Base-by-base conservation (phyloP, 805 yeast genomes). In the Torulaspora franciscae region DNA sequence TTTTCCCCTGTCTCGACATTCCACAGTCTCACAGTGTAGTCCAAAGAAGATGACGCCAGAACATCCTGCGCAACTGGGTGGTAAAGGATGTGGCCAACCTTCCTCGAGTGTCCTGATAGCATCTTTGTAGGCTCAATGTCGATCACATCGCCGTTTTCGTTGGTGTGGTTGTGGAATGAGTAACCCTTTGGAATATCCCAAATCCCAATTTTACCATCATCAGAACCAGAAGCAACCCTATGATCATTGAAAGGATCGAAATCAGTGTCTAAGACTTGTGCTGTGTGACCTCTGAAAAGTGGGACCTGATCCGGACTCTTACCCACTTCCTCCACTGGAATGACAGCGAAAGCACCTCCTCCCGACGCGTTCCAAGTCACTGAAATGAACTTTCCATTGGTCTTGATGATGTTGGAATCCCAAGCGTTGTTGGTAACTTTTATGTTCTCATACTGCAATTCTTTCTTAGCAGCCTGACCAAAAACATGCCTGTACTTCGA, bases 281-380 rank as follows among this genome's bases (percentile, higher is more conserved):
- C 96, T 26, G 90, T 85, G 65, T 91, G 99, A 11, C 99, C 99
- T 58, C 96, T 80, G 67, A 91, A 93, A 54, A 93, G 74, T 2
- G 99, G 93, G 39, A 89, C 90, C 49, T 83, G 79, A 56, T 93
- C 99, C 3, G 96, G 97, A 6, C 90, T 81, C 62, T 90, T 93
- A 7, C 99, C 98, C 14, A 79, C 82, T 65, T 91, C 96, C 7
- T 65, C 63, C 22, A 87, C 70, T 2, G 99, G 99, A 48, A 93
- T 80, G 9, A 95, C 85, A 1, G 96, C 96, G 71, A 93, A 90
- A 0, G 98, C 95, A 42, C 99, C 99, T 51, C 98, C 98, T 32
- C 98, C 98, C 8, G 95, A 83, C 26, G 96, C 75, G 47, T 86
- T 88, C 96, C 96, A 89, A 64, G 87, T 89, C 52, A 89, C 83